A percentile compares a stretch with the other conserved stretches of the same genome.
These are phyloP conservation scores for Penicillium sp. DNA, from an alignment of 2,329 filamentous ascomycete genomes.

Conservation along the genomic window DNA sequence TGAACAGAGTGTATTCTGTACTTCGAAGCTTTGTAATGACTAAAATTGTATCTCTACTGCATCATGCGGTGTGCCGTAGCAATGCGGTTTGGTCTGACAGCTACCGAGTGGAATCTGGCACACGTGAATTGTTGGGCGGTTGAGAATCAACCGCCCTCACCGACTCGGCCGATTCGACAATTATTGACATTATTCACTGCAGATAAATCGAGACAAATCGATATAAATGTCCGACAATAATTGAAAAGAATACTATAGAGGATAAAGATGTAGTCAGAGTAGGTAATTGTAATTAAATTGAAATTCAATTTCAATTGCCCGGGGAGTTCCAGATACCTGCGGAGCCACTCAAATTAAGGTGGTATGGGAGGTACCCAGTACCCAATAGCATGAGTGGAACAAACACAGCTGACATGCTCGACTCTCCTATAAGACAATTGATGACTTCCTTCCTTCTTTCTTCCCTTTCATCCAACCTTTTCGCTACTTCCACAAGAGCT, in stretches of 20 bases:
- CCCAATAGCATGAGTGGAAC: slow-evolving; percentile 21
- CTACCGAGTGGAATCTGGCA: slow-evolving; percentile 25
- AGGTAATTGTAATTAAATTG: background rate
- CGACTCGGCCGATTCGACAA: slow-evolving; percentile 13
- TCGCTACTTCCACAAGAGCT: slow-evolving; percentile 11
- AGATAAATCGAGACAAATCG: background rate
- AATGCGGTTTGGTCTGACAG: slow-evolving; percentile 16
- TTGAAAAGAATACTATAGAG: slow-evolving; percentile 10
- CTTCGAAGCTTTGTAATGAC: background rate
- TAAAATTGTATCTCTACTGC: background rate
- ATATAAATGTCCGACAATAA: too few species aligned
- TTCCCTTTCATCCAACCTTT: slow-evolving; percentile 18
- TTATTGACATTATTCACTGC: background rate
- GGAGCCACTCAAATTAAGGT: background rate
- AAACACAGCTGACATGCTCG: slow-evolving; percentile 6
- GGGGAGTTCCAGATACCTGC: background rate
- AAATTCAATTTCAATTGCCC: slow-evolving; percentile 1
- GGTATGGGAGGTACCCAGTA: slow-evolving; percentile 26
- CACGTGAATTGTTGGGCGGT: slow-evolving; percentile 24
- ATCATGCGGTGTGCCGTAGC: background rate
- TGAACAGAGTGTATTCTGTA: background rate
- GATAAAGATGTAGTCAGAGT: slow-evolving; percentile 4
- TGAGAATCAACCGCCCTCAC: slow-evolving; percentile 10
- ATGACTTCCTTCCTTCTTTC: slow-evolving; percentile 9
- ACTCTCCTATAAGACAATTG: slow-evolving; percentile 22